phyloP scores from a whole-genome alignment of 495 filamentous ascomycete species.

The Venustampulla echinocandica region DNA sequence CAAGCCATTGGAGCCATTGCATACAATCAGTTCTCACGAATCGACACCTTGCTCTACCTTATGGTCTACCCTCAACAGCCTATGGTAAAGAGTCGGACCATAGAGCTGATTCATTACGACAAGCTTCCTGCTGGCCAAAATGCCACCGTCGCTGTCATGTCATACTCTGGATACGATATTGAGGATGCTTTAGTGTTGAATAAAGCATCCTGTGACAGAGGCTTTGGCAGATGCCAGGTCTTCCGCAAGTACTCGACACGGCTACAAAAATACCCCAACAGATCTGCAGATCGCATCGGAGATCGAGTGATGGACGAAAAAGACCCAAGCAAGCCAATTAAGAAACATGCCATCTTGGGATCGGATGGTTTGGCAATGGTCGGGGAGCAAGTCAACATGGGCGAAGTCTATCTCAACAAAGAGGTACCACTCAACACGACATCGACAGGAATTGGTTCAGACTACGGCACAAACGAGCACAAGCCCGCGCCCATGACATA shows the following conservation, averaged over 20 bases:
- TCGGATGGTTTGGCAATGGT: slow-evolving; percentile 76
- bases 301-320: slow-evolving; percentile 47
- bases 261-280: slow-evolving; percentile 73
- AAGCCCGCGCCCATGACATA: slow-evolving; percentile 68
- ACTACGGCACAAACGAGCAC: slow-evolving; percentile 52
- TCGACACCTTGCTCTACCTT: slow-evolving; percentile 90
- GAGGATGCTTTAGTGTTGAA: slow-evolving; percentile 97
- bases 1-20: slow-evolving; percentile 98
- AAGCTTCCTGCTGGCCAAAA: slow-evolving; percentile 95
- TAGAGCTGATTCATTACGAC: slow-evolving; percentile 95
- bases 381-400: slow-evolving; percentile 60
- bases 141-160: slow-evolving; percentile 97
- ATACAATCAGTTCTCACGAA: slow-evolving; percentile 90
- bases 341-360: slow-evolving; percentile 67
- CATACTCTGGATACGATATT: slow-evolving; percentile 98
- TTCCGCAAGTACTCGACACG: slow-evolving; percentile 78
- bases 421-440: slow-evolving; percentile 65
- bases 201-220: slow-evolving; percentile 87
- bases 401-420: slow-evolving; percentile 84
- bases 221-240: slow-evolving; percentile 93
- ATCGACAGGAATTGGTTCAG: slow-evolving; percentile 53
- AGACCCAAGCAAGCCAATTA: slow-evolving; percentile 36
- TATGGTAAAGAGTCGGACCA: slow-evolving; percentile 93
- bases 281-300: slow-evolving; percentile 63
- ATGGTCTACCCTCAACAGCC: slow-evolving; percentile 98